Percentiles rank a stretch among this genome's conserved stretches.
Evolutionary conservation across 2,329 filamentous ascomycete species (phyloP).

Genomic region (Talaromyces sp.): DNA sequence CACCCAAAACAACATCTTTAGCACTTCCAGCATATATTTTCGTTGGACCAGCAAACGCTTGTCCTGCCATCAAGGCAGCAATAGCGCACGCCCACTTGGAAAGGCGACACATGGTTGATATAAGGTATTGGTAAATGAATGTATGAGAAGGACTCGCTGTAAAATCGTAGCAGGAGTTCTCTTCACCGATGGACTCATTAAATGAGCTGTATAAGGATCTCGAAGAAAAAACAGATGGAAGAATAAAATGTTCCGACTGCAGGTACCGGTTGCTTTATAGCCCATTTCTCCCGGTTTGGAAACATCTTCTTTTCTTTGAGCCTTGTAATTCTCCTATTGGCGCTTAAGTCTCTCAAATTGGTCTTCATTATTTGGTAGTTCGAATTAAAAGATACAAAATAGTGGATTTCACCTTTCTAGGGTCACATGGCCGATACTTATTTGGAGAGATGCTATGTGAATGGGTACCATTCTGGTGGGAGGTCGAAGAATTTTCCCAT

Average conservation of each 20-base stretch:
- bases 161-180: neutral
- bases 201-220: neutral
- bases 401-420: neutral
- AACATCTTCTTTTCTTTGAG: neutral
- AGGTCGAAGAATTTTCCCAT: neutral
- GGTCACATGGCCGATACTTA: neutral
- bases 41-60: conserved; percentile 5
- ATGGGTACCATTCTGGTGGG: neutral
- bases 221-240: neutral
- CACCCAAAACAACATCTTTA: neutral
- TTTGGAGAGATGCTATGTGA: neutral
- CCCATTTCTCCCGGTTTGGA: neutral
- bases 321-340: neutral
- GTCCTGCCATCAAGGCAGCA: conserved; percentile 6
- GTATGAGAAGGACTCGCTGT: neutral
- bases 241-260: neutral
- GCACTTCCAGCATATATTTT: conserved; percentile 5
- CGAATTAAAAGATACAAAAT: neutral
- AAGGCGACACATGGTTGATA: conserved; percentile 4
- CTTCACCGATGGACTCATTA: neutral
- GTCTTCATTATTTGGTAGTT: neutral
- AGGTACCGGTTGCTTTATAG: neutral
- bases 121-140: neutral
- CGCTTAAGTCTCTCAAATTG: neutral
- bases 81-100: conserved; percentile 1